Evolutionary conservation across 441 rosid genomes (phyloP).

Genomic region (Brassica hybrid): DNA sequence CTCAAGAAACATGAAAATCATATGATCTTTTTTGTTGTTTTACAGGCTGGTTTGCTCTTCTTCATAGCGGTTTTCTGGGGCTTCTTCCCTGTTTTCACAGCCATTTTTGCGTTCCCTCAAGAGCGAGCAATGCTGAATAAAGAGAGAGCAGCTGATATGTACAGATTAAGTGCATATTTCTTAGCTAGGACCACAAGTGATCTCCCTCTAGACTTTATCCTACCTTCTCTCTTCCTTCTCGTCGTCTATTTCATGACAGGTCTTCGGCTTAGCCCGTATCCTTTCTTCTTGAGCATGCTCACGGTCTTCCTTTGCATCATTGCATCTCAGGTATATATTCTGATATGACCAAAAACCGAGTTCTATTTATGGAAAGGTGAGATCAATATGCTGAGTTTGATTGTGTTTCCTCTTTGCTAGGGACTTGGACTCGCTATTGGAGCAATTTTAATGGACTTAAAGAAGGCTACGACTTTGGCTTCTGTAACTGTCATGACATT

Average conservation of each 20-base stretch:
- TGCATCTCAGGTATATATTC: too few species aligned
- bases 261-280: too few species aligned
- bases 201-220: slow-evolving; percentile 66
- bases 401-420: slow-evolving; percentile 46
- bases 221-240: too few species aligned
- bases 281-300: too few species aligned
- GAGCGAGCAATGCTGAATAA: slow-evolving; percentile 92
- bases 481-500: slow-evolving; percentile 98
- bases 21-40: neutral
- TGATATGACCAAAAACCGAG: neutral
- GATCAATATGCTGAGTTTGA: neutral
- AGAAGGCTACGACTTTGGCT: slow-evolving; percentile 93
- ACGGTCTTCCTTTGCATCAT: too few species aligned
- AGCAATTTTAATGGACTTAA: slow-evolving; percentile 88
- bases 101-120: slow-evolving; percentile 98
- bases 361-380: neutral
- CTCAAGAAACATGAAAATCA: neutral
- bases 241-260: too few species aligned
- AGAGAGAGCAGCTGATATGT: slow-evolving; percentile 98
- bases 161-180: slow-evolving; percentile 90
- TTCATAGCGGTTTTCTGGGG: slow-evolving; percentile 99
- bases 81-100: slow-evolving; percentile 96
- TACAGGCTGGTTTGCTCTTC: slow-evolving; percentile 93
- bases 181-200: slow-evolving; percentile 97
- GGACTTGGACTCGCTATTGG: slow-evolving; percentile 99